Percentiles rank a stretch among this genome's conserved stretches.
Conservation (phyloP, 1,139 yeast genomes). For the Hansenula sp. region DNA sequence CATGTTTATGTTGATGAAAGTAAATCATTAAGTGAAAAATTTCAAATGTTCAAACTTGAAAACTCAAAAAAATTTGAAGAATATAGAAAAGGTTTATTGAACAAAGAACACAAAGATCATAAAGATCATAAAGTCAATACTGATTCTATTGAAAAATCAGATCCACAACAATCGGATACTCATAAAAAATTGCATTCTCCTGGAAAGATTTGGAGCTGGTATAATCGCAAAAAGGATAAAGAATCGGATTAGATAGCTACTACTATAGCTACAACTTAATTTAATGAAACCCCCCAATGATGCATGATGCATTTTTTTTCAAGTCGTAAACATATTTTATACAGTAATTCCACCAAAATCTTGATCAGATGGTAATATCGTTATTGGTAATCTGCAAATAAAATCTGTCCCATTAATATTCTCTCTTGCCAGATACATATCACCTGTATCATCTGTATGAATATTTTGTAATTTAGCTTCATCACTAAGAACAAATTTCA, state of each 20-base stretch:
- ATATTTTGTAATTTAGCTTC: conserved; percentile 7
- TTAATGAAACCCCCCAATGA: too few species aligned
- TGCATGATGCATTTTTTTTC: too few species aligned
- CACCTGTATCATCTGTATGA: conserved; percentile 18
- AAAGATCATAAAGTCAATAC: background rate
- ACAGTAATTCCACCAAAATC: conserved; percentile 26
- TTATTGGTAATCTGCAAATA: conserved; percentile 29
- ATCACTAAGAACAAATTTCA: conserved; percentile 25
- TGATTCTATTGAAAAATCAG: conserved; percentile 2
- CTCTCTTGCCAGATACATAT: conserved; percentile 17
- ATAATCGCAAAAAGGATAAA: conserved; percentile 8
- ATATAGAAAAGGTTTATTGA: conserved; percentile 11
- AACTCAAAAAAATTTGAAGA: conserved; percentile 20
- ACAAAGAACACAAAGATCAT: conserved; percentile 3
- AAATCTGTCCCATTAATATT: conserved; percentile 31
- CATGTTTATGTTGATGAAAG: conserved; percentile 41
- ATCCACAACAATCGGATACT: background rate
- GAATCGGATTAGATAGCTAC: conserved; percentile 6
- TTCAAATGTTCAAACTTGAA: conserved; percentile 23
- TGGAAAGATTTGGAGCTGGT: conserved; percentile 18
- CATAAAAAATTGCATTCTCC: conserved; percentile 9
- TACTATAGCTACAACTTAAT: background rate
- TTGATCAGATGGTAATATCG: conserved; percentile 27
- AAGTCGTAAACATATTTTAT: too few species aligned
- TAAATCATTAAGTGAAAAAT: conserved; percentile 28